Conservation (phyloP, 495 filamentous ascomycete genomes). For the Amniculicola lignicola region DNA sequence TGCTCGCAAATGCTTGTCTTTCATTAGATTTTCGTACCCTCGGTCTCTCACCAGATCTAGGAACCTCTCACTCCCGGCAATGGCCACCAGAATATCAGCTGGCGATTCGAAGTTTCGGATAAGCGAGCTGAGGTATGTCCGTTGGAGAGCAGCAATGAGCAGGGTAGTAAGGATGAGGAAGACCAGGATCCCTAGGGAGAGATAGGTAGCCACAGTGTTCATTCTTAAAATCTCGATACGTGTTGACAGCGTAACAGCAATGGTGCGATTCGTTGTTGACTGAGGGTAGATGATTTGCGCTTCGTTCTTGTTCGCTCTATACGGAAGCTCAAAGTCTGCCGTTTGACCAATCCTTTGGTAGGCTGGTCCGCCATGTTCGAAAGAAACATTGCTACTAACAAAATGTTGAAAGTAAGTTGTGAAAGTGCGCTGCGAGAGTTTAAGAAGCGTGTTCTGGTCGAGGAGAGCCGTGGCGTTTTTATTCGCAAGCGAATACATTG, state of each 20-base stretch:
- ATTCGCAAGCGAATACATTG: conserved; percentile 2
- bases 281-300: background rate
- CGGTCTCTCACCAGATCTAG: background rate
- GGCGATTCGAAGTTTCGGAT: background rate
- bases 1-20: background rate
- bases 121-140: conserved; percentile 3
- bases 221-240: background rate
- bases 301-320: background rate
- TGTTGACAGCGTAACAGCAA: background rate
- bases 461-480: background rate
- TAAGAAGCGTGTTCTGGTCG: background rate
- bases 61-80: conserved; percentile 14
- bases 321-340: background rate
- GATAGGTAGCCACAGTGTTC: conserved; percentile 3
- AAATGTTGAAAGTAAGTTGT: conserved; percentile 10
- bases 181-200: conserved; percentile 3
- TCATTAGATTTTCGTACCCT: background rate
- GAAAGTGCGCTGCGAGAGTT: background rate
- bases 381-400: background rate
- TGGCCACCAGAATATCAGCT: conserved; percentile 1
- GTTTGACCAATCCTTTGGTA: conserved; percentile 1
- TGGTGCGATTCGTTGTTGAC: conserved; percentile 2
- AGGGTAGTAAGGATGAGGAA: conserved; percentile 3
- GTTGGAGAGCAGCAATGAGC: background rate
- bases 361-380: background rate